Evolutionary conservation across 2,329 filamentous ascomycete genomes (phyloP), one percentile per base, ranked within the genome.

Genomic region (Cordyceps tenuipes): DNA sequence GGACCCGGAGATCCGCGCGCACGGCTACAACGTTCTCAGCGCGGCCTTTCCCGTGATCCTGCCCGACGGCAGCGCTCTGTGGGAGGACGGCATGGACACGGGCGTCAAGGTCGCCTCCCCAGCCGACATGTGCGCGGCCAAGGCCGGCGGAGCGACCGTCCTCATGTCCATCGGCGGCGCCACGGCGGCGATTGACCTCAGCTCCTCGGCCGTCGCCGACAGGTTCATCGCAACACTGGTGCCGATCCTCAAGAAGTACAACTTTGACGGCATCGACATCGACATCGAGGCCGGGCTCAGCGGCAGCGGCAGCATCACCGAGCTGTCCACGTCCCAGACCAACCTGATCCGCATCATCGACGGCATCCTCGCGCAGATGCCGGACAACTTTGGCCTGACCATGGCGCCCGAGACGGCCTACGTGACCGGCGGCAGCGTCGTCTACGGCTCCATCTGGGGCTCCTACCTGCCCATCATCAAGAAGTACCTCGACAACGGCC

Each of bases 341-440:
- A 73, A 73, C 65, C 64, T 73, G 36, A 71, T 73, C 62, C 67
- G 70, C 62, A 67, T 73, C 62, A 72, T 73, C 43, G 71, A 73
- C 60, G 70, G 71, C 56, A 55, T 73, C n/a, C 71, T 73, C 19
- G 70, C 65, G 5, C 60, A 78, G 63, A 79, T 83, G 53, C 84
- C 85, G 70, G 81, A 77, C 58, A 87, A 71, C 29, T 79, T 78
- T 12, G 84, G 85, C 21, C 78, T 85, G 49, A 85, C 80, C 43
- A 83, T 75, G 66, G 72, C 72, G 5, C 70, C 70, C 6, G 72
- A 73, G 61, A 75, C 69, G 13, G 70, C 71, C 3, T 73, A 73
- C 57, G 71, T 73, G 2, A 73, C 70, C 0, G 71, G 71, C 8
- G 71, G 68, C 23, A 65, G 65, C 47, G 62, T 72, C 6, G 62